Evolutionary conservation across 345 rosid species (phyloP).

Genomic region (Excoecaria cochinchinensis): DNA sequence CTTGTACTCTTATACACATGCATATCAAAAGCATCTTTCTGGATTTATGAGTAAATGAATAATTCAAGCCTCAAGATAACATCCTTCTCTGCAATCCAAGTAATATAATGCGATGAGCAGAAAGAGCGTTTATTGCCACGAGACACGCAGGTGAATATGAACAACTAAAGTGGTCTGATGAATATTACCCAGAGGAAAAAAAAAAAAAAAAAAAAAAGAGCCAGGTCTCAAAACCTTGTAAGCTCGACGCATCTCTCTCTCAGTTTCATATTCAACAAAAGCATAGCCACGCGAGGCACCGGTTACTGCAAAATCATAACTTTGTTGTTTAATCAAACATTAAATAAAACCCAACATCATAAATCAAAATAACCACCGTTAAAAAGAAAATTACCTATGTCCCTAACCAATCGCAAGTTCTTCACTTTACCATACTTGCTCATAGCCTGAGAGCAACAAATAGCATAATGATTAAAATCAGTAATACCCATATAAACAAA

Average conservation of each 20-base stretch:
- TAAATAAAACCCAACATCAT: background rate
- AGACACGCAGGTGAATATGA: background rate
- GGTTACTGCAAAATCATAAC: constrained; percentile 49
- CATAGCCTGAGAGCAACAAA: constrained; percentile 54
- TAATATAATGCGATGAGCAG: background rate
- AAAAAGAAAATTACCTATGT: constrained; percentile 57
- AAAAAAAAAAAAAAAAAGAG: background rate
- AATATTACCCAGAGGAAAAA: background rate
- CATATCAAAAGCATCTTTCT: background rate
- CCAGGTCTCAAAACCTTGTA: constrained; percentile 50
- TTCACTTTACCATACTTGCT: constrained; percentile 77
- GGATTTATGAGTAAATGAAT: background rate
- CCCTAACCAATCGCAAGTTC: constrained; percentile 84
- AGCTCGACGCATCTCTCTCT: constrained; percentile 83
- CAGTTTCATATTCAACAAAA: constrained; percentile 81
- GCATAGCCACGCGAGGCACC: constrained; percentile 90
- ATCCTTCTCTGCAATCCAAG: background rate
- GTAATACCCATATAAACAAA: background rate
- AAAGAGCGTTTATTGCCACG: background rate
- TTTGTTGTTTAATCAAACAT: background rate
- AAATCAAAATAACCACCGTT: too few species aligned
- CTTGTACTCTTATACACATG: background rate
- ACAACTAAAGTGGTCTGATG: too few species aligned
- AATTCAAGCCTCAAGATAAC: background rate
- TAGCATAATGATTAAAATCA: background rate